phyloP scores from a whole-genome alignment of 116 monocot genomes.

The Phalaenopsis hybrid region DNA sequence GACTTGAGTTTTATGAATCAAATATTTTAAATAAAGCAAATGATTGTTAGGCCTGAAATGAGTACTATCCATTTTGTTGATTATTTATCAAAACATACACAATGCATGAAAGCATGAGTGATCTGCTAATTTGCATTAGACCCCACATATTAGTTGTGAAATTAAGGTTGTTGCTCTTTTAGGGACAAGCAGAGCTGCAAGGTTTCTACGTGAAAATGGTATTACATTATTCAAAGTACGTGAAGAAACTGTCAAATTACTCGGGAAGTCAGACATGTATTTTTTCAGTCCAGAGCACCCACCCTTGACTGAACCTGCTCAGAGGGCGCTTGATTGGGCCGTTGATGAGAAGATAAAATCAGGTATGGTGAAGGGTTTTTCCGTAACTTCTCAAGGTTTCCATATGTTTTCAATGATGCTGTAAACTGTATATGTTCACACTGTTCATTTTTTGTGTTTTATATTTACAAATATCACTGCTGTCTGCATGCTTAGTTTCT shows the following conservation, averaged over 20 bases:
- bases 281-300: conserved; percentile 69
- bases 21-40: not conserved
- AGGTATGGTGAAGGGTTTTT: conserved; percentile 25
- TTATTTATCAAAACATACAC: not conserved
- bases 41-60: not conserved
- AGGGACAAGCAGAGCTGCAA: conserved; percentile 90
- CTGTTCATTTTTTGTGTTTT: not conserved
- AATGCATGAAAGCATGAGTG: not conserved
- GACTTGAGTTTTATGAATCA: not conserved
- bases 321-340: conserved; percentile 86
- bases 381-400: not conserved
- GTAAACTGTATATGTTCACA: not conserved
- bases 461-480: not conserved
- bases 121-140: not conserved
- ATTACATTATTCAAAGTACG: conserved; percentile 70
- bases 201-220: conserved; percentile 74
- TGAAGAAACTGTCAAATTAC: conserved; percentile 69
- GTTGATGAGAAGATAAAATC: conserved; percentile 80
- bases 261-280: conserved; percentile 81
- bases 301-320: conserved; percentile 82
- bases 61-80: not conserved
- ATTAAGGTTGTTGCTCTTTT: conserved; percentile 4
- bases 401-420: not conserved
- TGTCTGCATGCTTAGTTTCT: not conserved
- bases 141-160: not conserved